These are phyloP conservation scores for Blastobotrys niveus DNA, from an alignment of 1,139 yeast genomes.

Conservation along the genomic window DNA sequence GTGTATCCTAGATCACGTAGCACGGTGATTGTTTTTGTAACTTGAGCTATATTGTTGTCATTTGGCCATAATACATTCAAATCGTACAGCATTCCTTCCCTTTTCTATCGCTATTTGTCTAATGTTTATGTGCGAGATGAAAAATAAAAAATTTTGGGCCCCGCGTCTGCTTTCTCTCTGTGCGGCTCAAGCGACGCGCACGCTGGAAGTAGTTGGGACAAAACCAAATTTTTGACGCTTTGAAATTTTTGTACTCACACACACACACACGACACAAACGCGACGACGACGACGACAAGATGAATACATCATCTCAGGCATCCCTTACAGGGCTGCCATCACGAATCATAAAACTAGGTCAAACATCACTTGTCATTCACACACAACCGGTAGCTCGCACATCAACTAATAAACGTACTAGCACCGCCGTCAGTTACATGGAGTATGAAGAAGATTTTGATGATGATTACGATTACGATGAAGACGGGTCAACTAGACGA, in stretches of 20 bases:
- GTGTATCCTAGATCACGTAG: conserved; percentile 53
- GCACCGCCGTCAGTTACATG: conserved; percentile 63
- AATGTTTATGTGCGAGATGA: not conserved
- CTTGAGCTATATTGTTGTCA: conserved; percentile 36
- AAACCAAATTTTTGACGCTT: not conserved
- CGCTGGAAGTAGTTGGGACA: too few species aligned
- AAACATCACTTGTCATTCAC: conserved; percentile 62
- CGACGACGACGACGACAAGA: not conserved
- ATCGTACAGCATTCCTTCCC: conserved; percentile 51
- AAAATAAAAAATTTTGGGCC: too few species aligned
- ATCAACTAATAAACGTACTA: conserved; percentile 72
- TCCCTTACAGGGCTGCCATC: conserved; percentile 63
- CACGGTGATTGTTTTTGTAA: conserved; percentile 24
- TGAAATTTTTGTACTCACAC: not conserved
- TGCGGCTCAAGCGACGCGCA: too few species aligned
- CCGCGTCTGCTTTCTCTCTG: too few species aligned
- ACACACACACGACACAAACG: not conserved
- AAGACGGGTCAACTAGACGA: conserved; percentile 5
- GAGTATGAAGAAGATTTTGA: conserved; percentile 75
- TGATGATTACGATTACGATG: conserved; percentile 48
- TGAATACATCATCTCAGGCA: conserved; percentile 45
- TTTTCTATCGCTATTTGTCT: not conserved
- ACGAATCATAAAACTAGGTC: conserved; percentile 58
- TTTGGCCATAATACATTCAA: conserved; percentile 82
- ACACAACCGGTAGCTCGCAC: conserved; percentile 68